Conservation (phyloP, 306 rosid species). For the Cyclanthera cordifolia region DNA sequence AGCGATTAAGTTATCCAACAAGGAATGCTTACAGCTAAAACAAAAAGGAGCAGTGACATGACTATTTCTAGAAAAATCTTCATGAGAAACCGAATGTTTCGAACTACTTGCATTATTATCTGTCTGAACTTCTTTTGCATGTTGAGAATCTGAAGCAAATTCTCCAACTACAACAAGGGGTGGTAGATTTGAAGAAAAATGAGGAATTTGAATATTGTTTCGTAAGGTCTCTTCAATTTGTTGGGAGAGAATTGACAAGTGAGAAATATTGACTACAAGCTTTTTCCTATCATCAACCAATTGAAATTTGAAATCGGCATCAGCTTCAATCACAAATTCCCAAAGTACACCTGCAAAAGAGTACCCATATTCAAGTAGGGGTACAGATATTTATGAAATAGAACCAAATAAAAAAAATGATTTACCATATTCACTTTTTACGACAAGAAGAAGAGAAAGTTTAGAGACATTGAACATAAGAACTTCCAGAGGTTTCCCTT, state of each 20-base stretch:
- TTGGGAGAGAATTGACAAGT: slow-evolving; percentile 51
- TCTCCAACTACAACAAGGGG: slow-evolving; percentile 32
- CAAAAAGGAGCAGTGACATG: slow-evolving; percentile 19
- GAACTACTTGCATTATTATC: slow-evolving; percentile 46
- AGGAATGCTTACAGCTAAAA: slow-evolving; percentile 26
- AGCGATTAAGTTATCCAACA: slow-evolving; percentile 49
- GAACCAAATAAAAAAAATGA: not conserved
- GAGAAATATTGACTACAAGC: slow-evolving; percentile 40
- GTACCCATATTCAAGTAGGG: slow-evolving; percentile 14
- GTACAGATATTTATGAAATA: not conserved
- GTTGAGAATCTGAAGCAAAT: slow-evolving; percentile 27
- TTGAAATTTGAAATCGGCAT: slow-evolving; percentile 39
- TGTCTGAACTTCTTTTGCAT: slow-evolving; percentile 23
- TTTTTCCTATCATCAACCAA: slow-evolving; percentile 33
- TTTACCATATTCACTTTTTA: slow-evolving; percentile 60
- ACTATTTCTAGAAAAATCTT: slow-evolving; percentile 6
- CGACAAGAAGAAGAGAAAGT: slow-evolving; percentile 38
- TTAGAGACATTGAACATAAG: slow-evolving; percentile 42
- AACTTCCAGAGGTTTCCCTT: slow-evolving; percentile 31
- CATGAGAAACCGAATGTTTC: slow-evolving; percentile 23
- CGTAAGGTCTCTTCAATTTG: slow-evolving; percentile 27
- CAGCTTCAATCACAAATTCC: slow-evolving; percentile 55
- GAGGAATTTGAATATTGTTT: slow-evolving; percentile 37
- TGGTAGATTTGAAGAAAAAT: slow-evolving; percentile 37
- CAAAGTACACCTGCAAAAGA: slow-evolving; percentile 45